Evolutionary conservation across 108 stramenopile genomes (phyloP), one percentile per base, ranked within the genome.

Genomic region (Nitzschia sp.): DNA sequence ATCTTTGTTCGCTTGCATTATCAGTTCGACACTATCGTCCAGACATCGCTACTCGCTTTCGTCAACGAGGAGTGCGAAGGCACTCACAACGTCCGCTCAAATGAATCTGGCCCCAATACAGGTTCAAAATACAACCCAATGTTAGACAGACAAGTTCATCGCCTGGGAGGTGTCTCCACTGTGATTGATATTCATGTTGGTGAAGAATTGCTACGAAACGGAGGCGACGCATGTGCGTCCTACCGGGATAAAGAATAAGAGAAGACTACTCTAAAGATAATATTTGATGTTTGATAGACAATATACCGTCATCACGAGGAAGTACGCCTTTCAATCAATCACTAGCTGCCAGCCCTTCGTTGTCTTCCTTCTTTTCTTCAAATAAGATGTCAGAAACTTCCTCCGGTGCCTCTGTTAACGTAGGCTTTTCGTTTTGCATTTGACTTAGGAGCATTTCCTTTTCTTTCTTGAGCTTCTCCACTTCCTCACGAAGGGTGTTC

Each of bases 381-480:
- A 15, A 8, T 8, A 15, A 42, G 38, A 15, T 8, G 15, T 42
- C 38, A 42, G n/a, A n/a, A n/a, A n/a, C n/a, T n/a, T n/a, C n/a
- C 38, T 42, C 38, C 15, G 38, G 38, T 15, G 38, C n/a, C n/a
- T n/a, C n/a, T n/a, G n/a, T n/a, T n/a, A n/a, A n/a, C n/a, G n/a
- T n/a, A n/a, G n/a, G n/a, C n/a, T n/a, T n/a, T n/a, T n/a, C n/a
- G n/a, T 26, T 21, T 28, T n/a, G 9, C 15, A 51, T 28, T 30
- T 65, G 38, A 25, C 21, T 29, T 27, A 49, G 48, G 15, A 31
- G 56, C 24, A 57, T 54, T 54, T 68, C 63, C 28, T 73, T 82
- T 53, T 79, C 75, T 49, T 68, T 62, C 28, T 66, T 75, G 11
- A 82, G 61, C n/a, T 23, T 59, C 28, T 82, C 72, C 33, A 85